Evolutionary conservation across 495 filamentous ascomycete genomes (phyloP).

Genomic region (Penicillium argentinense): DNA sequence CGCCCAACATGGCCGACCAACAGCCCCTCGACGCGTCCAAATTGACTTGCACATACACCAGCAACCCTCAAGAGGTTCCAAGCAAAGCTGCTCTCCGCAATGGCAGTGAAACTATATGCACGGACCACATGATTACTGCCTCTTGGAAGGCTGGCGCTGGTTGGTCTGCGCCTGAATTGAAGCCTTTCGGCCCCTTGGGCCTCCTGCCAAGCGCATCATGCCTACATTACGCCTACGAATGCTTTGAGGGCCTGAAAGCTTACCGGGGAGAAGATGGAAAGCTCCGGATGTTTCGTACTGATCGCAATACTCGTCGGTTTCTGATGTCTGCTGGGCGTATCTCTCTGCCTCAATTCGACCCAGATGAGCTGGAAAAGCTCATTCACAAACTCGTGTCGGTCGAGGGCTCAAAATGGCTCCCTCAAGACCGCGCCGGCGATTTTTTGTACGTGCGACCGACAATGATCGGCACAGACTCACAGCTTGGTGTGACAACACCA

Average conservation of each 20-base stretch:
- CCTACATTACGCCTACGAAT: slow-evolving; percentile 83
- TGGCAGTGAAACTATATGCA: neutral
- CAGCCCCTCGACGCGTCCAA: too few relatives aligned
- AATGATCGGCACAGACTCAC: slow-evolving; percentile 68
- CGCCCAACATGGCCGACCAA: too few relatives aligned
- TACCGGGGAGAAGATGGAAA: slow-evolving; percentile 72
- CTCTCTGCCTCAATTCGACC: slow-evolving; percentile 67
- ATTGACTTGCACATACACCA: too few relatives aligned
- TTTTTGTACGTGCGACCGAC: slow-evolving; percentile 69
- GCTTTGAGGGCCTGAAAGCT: slow-evolving; percentile 82
- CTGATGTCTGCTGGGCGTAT: slow-evolving; percentile 65
- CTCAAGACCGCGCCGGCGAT: slow-evolving; percentile 16
- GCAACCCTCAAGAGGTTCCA: too few relatives aligned
- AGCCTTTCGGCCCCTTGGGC: slow-evolving; percentile 69
- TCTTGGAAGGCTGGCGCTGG: slow-evolving; percentile 59
- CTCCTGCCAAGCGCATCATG: slow-evolving; percentile 73
- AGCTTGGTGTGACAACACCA: slow-evolving; percentile 72
- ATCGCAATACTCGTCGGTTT: slow-evolving; percentile 68
- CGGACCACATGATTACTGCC: slow-evolving; percentile 75
- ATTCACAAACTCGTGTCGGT: slow-evolving; percentile 55
- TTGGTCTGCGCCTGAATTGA: slow-evolving; percentile 67
- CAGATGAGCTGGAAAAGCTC: slow-evolving; percentile 62
- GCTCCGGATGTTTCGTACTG: slow-evolving; percentile 73
- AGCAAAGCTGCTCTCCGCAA: too few relatives aligned
- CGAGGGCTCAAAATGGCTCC: too few relatives aligned